These are phyloP conservation scores for Saprolegnia parasitica DNA, from an alignment of 352 stramenopile species.

Conservation along the genomic window DNA sequence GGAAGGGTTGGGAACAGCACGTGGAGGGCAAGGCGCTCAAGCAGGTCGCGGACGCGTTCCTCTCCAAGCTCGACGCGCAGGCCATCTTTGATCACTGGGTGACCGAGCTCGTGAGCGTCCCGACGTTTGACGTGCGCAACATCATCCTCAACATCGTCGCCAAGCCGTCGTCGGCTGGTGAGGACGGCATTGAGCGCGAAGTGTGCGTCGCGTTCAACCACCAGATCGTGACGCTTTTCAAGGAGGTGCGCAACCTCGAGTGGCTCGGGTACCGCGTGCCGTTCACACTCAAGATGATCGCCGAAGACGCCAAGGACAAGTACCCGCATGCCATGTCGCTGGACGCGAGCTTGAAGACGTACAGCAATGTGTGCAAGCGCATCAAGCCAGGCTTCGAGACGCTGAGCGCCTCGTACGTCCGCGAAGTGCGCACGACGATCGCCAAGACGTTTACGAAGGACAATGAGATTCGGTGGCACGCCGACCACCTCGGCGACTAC, in stretches of 20 bases:
- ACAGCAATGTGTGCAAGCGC: conserved; percentile 71
- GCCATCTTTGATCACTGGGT: conserved; percentile 96
- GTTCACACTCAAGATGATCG: conserved; percentile 92
- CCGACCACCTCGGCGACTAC: conserved; percentile 82
- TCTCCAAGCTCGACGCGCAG: conserved; percentile 81
- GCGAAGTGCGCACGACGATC: conserved; percentile 76
- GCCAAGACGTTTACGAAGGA: conserved; percentile 86
- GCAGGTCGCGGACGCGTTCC: conserved; percentile 79
- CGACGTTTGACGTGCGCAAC: conserved; percentile 89
- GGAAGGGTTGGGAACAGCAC: conserved; percentile 95
- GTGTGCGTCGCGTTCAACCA: conserved; percentile 94
- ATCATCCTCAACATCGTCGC: conserved; percentile 88
- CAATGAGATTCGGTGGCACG: conserved; percentile 86
- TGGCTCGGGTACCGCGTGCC: conserved; percentile 97
- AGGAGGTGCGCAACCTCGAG: conserved; percentile 98
- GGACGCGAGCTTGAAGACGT: conserved; percentile 94
- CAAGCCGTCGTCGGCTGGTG: conserved; percentile 45
- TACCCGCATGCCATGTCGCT: conserved; percentile 97
- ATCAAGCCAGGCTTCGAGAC: conserved; percentile 83
- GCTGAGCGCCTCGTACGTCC: conserved; percentile 65
- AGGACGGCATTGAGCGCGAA: conserved; percentile 60
- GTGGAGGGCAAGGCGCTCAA: conserved; percentile 96
- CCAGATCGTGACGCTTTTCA: conserved; percentile 97
- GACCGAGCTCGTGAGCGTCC: conserved; percentile 84
- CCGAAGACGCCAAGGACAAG: conserved; percentile 95